Base-by-base conservation (phyloP, 352 stramenopile species). In the Lagenidium sp. region DNA sequence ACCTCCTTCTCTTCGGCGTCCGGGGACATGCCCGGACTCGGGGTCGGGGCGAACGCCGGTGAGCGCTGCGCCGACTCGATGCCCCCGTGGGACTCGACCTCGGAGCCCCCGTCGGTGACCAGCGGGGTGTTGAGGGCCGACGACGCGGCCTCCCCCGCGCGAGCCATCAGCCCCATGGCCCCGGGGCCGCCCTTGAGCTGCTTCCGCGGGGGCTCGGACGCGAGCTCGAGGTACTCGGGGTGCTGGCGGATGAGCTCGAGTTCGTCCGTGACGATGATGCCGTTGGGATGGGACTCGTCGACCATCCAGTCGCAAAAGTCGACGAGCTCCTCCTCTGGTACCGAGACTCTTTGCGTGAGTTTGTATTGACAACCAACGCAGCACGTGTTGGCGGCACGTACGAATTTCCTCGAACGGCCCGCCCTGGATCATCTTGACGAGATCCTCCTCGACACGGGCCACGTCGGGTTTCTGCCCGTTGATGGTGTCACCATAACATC, bases 271-370 rank as follows among this genome's bases (percentile, higher is more conserved):
- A 91, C 65, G 22, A 69, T 68, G 29, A 87, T 64, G 0, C 73
- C 73, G 35, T 82, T 73, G 4, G 81, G 81, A 45, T 86, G 61
- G 15, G 82, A 65, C 15, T 78, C 74, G 43, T 88, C 74, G 18
- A 73, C 57, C 81, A 94, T 94, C 78, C 79, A 94, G 46, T 91
- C 78, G 48, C 79, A 85, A 26, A 82, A 94, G 43, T 91, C 79
- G 24, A 94, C 81, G 7, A 94, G 58, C 40, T 94, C 81, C 56
- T 91, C 78, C 35, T 91, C 68, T 76, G 42, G 19, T 4, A n/a
- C n/a, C n/a, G n/a, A n/a, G n/a, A n/a, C n/a, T n/a, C n/a, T n/a
- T n/a, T n/a, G n/a, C n/a, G n/a, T n/a, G n/a, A n/a, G n/a, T n/a
- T n/a, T n/a, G n/a, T n/a, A n/a, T n/a, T n/a, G n/a, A n/a, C n/a